These are phyloP conservation scores for Penicillium crustosum DNA, from an alignment of 2,329 filamentous ascomycete genomes.

Conservation along the genomic window DNA sequence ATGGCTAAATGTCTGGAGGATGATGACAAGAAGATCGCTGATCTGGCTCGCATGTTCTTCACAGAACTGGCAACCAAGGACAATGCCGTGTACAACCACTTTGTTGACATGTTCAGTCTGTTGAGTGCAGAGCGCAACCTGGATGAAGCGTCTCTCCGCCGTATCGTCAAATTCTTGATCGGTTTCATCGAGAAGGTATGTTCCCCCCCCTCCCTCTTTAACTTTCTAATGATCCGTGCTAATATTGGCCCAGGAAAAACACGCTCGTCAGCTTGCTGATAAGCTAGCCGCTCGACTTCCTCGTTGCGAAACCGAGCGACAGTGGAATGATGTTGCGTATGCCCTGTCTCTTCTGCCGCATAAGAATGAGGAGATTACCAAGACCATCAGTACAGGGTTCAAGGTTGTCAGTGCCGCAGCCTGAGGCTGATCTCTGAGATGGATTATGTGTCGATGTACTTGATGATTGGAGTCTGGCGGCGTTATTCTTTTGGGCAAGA, in stretches of 20 bases:
- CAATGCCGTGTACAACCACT: constrained; percentile 98
- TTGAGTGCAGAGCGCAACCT: constrained; percentile 78
- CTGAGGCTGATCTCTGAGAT: constrained; percentile 49
- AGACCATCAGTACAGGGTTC: constrained; percentile 46
- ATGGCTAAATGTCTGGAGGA: constrained; percentile 99
- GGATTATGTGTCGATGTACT: constrained; percentile 16
- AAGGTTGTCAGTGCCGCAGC: constrained; percentile 66
- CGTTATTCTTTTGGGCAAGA: constrained; percentile 1
- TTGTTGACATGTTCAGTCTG: constrained; percentile 97
- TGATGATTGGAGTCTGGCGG: constrained; percentile 14
- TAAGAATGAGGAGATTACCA: constrained; percentile 50
- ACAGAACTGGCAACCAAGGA: constrained; percentile 96
- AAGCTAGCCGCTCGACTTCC: constrained; percentile 85
- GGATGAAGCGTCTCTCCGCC: constrained; percentile 79
- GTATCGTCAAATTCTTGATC: constrained; percentile 88
- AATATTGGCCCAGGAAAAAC: constrained; percentile 71
- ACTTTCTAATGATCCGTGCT: background rate
- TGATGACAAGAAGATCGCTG: constrained; percentile 88
- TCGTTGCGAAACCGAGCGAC: constrained; percentile 85
- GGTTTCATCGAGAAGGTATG: constrained; percentile 96
- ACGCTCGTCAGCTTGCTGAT: constrained; percentile 88
- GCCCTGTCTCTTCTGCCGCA: constrained; percentile 86
- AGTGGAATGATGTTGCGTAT: constrained; percentile 97
- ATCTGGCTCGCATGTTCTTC: constrained; percentile 97
- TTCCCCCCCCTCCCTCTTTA: background rate